Conservation (phyloP, 2,329 filamentous ascomycete species). For the Cryphonectria naterciae region DNA sequence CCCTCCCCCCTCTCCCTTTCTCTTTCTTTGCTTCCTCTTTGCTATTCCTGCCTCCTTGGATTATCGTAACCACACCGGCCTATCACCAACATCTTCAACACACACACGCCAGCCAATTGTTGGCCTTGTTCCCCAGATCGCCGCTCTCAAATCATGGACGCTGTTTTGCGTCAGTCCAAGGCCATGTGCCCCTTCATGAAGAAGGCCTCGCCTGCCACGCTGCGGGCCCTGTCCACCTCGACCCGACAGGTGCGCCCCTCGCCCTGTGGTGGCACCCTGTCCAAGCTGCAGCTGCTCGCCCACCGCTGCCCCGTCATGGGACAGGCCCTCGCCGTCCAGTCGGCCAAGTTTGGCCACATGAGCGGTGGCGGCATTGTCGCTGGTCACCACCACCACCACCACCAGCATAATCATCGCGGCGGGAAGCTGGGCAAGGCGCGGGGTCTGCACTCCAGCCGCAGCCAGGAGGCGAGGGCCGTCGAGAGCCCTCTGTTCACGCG, state of each 20-base stretch:
- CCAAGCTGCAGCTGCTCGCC: slow-evolving; percentile 91
- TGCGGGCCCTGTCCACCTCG: slow-evolving; percentile 84
- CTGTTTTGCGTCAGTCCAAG: slow-evolving; percentile 91
- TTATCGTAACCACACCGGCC: background rate
- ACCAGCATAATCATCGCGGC: slow-evolving; percentile 41
- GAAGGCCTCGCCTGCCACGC: slow-evolving; percentile 87
- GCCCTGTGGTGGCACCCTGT: slow-evolving; percentile 89
- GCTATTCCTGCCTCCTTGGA: background rate
- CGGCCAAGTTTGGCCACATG: slow-evolving; percentile 56
- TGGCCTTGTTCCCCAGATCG: too few species aligned
- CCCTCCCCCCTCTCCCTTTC: background rate
- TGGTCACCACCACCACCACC: background rate
- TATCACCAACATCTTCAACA: background rate
- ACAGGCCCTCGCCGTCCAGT: slow-evolving; percentile 91
- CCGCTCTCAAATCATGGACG: slow-evolving; percentile 70
- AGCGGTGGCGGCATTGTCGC: slow-evolving; percentile 42
- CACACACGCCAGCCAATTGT: slow-evolving; percentile 3
- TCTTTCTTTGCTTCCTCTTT: background rate
- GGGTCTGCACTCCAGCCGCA: slow-evolving; percentile 75
- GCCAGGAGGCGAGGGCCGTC: slow-evolving; percentile 77
- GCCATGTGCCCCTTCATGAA: slow-evolving; percentile 97
- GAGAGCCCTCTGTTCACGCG: slow-evolving; percentile 59
- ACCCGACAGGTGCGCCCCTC: slow-evolving; percentile 62
- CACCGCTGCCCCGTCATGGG: slow-evolving; percentile 98
- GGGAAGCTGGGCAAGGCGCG: slow-evolving; percentile 66